Conservation (phyloP, 495 filamentous ascomycete species). For the Clavariopsis aquatica region DNA sequence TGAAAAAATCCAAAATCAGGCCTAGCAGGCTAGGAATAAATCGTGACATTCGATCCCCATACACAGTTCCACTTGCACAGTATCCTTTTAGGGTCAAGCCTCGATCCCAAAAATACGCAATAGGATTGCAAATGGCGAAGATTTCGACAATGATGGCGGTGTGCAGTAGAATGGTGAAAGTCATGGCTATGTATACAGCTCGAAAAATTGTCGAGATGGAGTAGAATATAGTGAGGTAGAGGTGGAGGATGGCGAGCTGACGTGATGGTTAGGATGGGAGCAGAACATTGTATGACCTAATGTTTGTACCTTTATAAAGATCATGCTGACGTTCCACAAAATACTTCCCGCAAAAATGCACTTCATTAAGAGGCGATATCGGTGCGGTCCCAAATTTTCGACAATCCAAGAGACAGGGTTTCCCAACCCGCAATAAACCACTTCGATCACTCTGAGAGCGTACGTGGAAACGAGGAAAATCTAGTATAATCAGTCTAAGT, state of each 20-base stretch:
- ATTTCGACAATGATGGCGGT: no score
- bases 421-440: constrained; percentile 4
- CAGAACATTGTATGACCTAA: neutral
- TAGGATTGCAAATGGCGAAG: no score
- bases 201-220: neutral
- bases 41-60: no score
- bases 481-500: constrained; percentile 7
- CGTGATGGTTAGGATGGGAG: neutral
- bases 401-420: neutral
- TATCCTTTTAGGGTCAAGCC: no score
- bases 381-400: neutral
- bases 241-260: constrained; percentile 15
- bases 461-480: constrained; percentile 5
- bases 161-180: no score
- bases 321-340: constrained; percentile 7
- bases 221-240: constrained; percentile 9
- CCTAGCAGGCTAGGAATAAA: no score
- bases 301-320: constrained; percentile 10
- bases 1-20: no score
- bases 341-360: neutral
- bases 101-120: no score
- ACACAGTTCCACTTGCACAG: no score
- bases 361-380: neutral
- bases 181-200: no score
- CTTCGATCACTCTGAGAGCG: neutral